Base-by-base conservation (phyloP, 129 eudicot genomes). In the Ambrosia trifida region DNA sequence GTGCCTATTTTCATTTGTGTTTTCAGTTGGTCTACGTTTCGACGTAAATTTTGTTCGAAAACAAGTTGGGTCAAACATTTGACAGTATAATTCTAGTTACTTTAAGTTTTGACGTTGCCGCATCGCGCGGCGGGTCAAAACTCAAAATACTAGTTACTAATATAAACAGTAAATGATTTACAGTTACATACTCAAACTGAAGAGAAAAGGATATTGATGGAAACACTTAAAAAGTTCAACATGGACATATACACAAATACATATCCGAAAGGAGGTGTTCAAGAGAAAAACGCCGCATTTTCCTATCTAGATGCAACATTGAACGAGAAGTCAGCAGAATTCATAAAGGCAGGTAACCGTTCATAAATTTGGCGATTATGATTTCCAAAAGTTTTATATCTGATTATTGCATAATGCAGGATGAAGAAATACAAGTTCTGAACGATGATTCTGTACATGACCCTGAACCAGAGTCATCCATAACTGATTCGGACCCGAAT, bases 151-250 rank as follows among this genome's bases (percentile, higher is more conserved):
- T n/a, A n/a, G n/a, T n/a, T n/a, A n/a, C 41, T 70, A 36, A 70
- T 12, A 17, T 46, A 45, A 41, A 66, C 5, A 43, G 59, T 43
- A 66, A 16, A 44, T 67, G 20, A 40, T 66, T 30, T 75, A 51
- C 85, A 95, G 99, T 65, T 95, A 68, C 77, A 57, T 66, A 80
- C 84, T 61, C 88, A 87, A 49, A 79, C 84, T 11, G 79, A 81
- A 70, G 91, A 84, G 71, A 95, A 90, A 83, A 83, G 72, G 77
- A 72, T 82, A 20, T 74, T 95, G 82, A 78, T 66, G 73, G 80
- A 66, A 46, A 84, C 82, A 54, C 70, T 90, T 36, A 76, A 67
- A 47, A 81, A 76, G 38, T 58, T 52, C 61, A 79, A 73, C 43
- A 78, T 51, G 61, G 44, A 11, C 30, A 72, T 58, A 7, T 33